Base-by-base conservation (phyloP, 345 rosid genomes). In the Excoecaria cochinchinensis region DNA sequence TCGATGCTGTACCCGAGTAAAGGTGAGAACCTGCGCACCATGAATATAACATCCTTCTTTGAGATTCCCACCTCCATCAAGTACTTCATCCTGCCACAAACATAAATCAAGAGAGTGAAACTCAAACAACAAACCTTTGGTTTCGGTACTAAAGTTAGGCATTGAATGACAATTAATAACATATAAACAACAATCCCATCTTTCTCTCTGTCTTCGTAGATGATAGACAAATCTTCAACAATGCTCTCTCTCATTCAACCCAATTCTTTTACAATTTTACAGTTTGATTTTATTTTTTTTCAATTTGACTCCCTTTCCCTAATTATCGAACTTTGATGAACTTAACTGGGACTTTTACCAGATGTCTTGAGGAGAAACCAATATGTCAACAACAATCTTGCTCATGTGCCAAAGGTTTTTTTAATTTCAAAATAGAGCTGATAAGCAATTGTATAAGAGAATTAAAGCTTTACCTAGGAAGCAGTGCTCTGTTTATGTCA, bases 21-120 rank as follows among this genome's bases (percentile, higher is more conserved):
- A 10, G 95, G 99, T 16, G 97, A 90, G 87, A 92, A 95, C 65
- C 83, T 87, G 36, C 89, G 87, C 21, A 95, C 83, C 99, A 95
- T 92, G 86, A 83, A 90, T 8, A 83, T 87, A 9, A 95, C 69
- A 21, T 88, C 95, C 78, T 83, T 82, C 84, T 83, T 81, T 13
- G 92, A 84, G 19, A 95, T 78, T 69, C 99, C 97, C 31, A 80
- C 73, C 76, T 83, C 85, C 91, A 81, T 84, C 72, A 95, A 77
- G 84, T 91, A 92, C 66, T 83, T 84, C 58, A 91, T 81, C 86
- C 97, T 95, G 90, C 79, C 76, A 79, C 38, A 15, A 19, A 52
- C 22, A 14, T 19, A 39, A 65, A 25, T 19, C 17, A 50, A 50
- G 9, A 12, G n/a, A 6, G 22, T 4, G 17, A 25, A 72, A 60